Evolutionary conservation across 345 rosid species (phyloP).

Genomic region (Eucalyptus marginata): DNA sequence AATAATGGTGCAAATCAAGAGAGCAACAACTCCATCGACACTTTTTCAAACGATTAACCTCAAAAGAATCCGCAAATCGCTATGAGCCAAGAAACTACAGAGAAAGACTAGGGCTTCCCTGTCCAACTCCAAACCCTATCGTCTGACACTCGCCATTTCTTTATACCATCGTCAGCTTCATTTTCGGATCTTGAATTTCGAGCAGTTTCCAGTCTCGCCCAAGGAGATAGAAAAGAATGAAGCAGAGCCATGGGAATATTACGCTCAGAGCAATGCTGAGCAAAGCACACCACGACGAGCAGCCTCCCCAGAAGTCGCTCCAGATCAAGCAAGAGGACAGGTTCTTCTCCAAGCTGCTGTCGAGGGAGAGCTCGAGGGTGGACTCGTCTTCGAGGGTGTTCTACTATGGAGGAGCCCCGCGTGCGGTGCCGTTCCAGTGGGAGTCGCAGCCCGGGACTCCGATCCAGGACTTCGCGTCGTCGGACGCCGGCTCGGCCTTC

Average conservation of each 20-base stretch:
- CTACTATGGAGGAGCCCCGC: constrained; percentile 55
- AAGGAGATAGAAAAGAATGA: background rate
- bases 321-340: constrained; percentile 31
- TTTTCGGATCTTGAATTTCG: background rate
- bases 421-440: constrained; percentile 68
- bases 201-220: background rate
- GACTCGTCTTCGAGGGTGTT: constrained; percentile 62
- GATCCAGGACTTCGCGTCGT: constrained; percentile 19
- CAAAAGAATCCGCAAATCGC: background rate
- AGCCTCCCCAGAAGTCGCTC: background rate
- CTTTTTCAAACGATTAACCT: background rate
- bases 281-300: background rate
- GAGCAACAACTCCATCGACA: background rate
- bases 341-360: constrained; percentile 42
- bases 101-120: background rate
- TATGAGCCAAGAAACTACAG: background rate
- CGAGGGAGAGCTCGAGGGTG: constrained; percentile 45
- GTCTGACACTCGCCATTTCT: background rate
- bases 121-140: background rate
- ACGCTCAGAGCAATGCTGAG: background rate
- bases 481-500: constrained; percentile 46
- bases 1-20: background rate
- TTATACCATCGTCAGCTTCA: background rate
- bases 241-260: background rate
- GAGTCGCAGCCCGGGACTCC: constrained; percentile 94